A percentile compares a stretch with the other conserved stretches of the same genome.
Evolutionary conservation across 768 basidiomycete species (phyloP).

Genomic region (Kwoniella mangroviensis): DNA sequence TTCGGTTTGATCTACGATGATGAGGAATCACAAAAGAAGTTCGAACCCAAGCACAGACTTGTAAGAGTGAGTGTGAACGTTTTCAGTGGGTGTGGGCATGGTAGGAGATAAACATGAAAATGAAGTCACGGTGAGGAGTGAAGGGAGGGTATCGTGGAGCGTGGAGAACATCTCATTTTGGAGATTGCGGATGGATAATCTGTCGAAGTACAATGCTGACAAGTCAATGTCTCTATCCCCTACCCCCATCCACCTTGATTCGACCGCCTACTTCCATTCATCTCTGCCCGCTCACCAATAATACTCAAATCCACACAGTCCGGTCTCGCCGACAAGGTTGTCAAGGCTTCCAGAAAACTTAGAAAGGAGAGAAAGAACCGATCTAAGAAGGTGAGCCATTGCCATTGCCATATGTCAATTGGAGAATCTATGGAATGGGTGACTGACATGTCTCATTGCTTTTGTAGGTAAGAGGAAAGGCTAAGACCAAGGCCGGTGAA

Average conservation of each 20-base stretch:
- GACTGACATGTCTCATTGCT: not conserved
- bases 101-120: not conserved
- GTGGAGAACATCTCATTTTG: too few relatives aligned
- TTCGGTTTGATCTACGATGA: conserved; percentile 98
- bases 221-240: not conserved
- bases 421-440: not conserved
- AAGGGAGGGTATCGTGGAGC: not conserved
- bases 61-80: conserved; percentile 74
- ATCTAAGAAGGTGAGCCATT: conserved; percentile 84
- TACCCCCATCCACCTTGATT: not conserved
- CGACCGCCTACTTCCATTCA: too few relatives aligned
- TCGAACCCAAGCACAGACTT: conserved; percentile 94
- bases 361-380: conserved; percentile 99
- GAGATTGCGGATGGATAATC: not conserved
- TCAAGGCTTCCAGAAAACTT: conserved; percentile 92
- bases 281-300: not conserved
- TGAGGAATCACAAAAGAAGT: conserved; percentile 91
- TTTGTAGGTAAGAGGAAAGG: conserved; percentile 84
- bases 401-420: not conserved
- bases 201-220: conserved; percentile 5
- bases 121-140: not conserved
- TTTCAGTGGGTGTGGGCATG: not conserved
- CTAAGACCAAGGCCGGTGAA: conserved; percentile 81
- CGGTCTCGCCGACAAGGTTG: conserved; percentile 70
- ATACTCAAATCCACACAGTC: conserved; percentile 41